Conservation (phyloP, 768 basidiomycete genomes). For the Dendrothele bispora region DNA sequence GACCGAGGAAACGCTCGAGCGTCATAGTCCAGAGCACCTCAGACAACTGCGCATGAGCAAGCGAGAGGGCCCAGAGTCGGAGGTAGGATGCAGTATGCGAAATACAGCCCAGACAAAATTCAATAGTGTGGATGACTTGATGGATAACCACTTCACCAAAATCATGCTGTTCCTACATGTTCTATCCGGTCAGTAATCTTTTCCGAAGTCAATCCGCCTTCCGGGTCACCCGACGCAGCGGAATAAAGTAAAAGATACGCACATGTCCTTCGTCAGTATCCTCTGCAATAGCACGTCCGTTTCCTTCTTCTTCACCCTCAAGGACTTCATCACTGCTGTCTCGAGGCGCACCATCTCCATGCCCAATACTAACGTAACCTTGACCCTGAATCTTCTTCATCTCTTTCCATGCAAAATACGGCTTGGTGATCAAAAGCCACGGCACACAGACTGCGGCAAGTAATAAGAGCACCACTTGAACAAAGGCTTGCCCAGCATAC, state of each 20-base stretch:
- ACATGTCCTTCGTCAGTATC: constrained; percentile 75
- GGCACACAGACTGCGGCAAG: constrained; percentile 89
- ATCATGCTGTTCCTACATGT: constrained; percentile 81
- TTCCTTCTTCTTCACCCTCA: constrained; percentile 81
- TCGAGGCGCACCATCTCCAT: constrained; percentile 47
- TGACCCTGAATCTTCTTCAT: constrained; percentile 79
- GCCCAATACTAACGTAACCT: constrained; percentile 69
- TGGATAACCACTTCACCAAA: constrained; percentile 95
- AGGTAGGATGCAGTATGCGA: constrained; percentile 95
- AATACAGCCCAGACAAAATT: constrained; percentile 98
- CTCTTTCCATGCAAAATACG: constrained; percentile 90
- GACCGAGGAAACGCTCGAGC: constrained; percentile 58
- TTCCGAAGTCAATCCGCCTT: neutral
- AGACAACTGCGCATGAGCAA: constrained; percentile 96
- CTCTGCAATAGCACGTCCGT: constrained; percentile 72
- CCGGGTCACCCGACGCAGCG: constrained; percentile 10
- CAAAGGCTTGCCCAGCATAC: constrained; percentile 82
- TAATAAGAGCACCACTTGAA: constrained; percentile 79
- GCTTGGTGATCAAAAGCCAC: constrained; percentile 91
- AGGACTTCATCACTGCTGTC: constrained; percentile 60
- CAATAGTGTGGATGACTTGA: constrained; percentile 98
- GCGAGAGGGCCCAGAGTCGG: constrained; percentile 95
- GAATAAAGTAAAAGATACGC: constrained; percentile 31
- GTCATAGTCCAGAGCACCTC: constrained; percentile 94
- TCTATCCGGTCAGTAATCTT: too few species aligned